A percentile compares a stretch with the other conserved stretches of the same genome.
Evolutionary conservation across 2,329 filamentous ascomycete species (phyloP).

Genomic region (Cucurbitaria berberidis): DNA sequence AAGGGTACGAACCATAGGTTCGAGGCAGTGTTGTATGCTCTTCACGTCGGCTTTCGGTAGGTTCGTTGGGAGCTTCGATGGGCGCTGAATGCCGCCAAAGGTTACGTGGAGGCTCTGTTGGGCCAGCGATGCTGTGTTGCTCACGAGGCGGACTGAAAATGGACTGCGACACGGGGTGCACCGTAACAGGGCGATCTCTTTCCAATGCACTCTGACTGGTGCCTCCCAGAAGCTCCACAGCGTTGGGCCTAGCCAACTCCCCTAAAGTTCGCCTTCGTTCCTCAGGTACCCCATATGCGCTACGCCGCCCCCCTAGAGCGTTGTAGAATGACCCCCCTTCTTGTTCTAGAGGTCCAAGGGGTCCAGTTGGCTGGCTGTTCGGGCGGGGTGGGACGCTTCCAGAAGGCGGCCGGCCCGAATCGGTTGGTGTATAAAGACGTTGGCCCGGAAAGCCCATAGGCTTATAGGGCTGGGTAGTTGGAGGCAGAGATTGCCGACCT

Average conservation of each 20-base stretch:
- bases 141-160: constrained; percentile 46
- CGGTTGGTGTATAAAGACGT: constrained; percentile 41
- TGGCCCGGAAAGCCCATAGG: constrained; percentile 38
- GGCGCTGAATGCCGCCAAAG: constrained; percentile 41
- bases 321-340: constrained; percentile 34
- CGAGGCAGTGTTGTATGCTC: constrained; percentile 38
- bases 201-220: constrained; percentile 25
- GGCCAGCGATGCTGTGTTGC: constrained; percentile 22
- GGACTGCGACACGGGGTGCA: constrained; percentile 49
- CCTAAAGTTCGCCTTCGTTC: constrained; percentile 45
- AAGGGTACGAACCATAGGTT: constrained; percentile 39
- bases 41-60: constrained; percentile 37
- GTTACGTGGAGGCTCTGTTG: constrained; percentile 31
- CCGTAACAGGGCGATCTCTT: constrained; percentile 46
- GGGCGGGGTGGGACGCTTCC: constrained; percentile 46
- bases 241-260: constrained; percentile 42
- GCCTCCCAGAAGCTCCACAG: constrained; percentile 40
- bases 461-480: constrained; percentile 42
- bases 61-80: constrained; percentile 34
- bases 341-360: constrained; percentile 30
- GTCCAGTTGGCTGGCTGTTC: constrained; percentile 48
- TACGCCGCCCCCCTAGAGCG: constrained; percentile 31
- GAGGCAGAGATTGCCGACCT: constrained; percentile 40
- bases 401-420: constrained; percentile 32
- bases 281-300: constrained; percentile 36